A percentile compares a stretch with the other conserved stretches of the same genome.
phyloP scores from a whole-genome alignment of 345 rosid genomes.

The Camelina neglecta region DNA sequence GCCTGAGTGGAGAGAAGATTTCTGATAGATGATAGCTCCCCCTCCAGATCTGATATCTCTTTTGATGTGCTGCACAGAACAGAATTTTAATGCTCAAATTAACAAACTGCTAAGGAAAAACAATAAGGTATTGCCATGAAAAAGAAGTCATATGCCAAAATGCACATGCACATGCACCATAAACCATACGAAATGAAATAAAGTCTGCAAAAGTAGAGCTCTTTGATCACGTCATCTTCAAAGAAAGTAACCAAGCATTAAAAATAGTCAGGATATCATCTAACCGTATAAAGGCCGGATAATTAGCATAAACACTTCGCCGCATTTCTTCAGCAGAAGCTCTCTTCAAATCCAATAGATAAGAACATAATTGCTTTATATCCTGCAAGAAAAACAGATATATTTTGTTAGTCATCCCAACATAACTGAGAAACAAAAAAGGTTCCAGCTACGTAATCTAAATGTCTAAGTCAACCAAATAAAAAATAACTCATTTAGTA shows the following conservation, averaged over 20 bases:
- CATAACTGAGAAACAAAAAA: background rate
- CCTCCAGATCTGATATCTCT: conserved; percentile 99
- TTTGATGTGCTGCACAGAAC: conserved; percentile 78
- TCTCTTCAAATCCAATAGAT: conserved; percentile 91
- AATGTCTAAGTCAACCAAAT: background rate
- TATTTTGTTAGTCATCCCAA: background rate
- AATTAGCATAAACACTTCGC: conserved; percentile 95
- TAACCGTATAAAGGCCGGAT: conserved; percentile 94
- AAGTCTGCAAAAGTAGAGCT: background rate
- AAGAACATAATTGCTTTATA: conserved; percentile 76
- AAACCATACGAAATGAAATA: conserved; percentile 9
- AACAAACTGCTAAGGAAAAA: background rate
- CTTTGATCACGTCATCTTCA: conserved; percentile 7
- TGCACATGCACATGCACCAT: conserved; percentile 11
- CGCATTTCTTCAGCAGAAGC: conserved; percentile 99
- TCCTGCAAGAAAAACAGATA: conserved; percentile 59
- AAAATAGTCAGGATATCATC: conserved; percentile 28
- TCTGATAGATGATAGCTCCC: conserved; percentile 93
- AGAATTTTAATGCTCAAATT: conserved; percentile 16
- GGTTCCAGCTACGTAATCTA: background rate
- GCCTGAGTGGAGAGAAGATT: conserved; percentile 94
- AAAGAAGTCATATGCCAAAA: conserved; percentile 6
- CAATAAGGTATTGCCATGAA: too few relatives aligned
- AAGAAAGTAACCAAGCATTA: conserved; percentile 16
- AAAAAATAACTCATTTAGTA: background rate